Percentiles rank a stretch among this genome's conserved stretches.
Conservation (phyloP, 441 rosid genomes). For the Populus trichocarpa region DNA sequence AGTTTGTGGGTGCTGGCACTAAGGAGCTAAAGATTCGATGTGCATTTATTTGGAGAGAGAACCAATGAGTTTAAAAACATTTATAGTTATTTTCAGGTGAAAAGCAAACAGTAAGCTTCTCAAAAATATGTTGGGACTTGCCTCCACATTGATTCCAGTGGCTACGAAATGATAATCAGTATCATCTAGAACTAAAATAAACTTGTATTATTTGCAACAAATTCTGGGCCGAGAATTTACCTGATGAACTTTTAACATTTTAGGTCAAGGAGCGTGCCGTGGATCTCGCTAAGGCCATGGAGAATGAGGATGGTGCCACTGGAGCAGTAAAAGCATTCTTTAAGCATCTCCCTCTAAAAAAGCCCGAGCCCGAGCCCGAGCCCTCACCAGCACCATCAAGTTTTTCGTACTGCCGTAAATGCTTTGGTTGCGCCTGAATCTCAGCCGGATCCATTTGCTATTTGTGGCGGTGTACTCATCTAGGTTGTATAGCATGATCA, state of each 20-base stretch:
- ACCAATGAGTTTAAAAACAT: not conserved
- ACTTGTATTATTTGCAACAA: not conserved
- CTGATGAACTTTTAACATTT: slow-evolving; percentile 9
- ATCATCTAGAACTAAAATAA: not conserved
- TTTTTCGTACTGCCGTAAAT: slow-evolving; percentile 46
- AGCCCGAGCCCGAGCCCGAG: slow-evolving; percentile 30
- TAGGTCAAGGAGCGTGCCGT: slow-evolving; percentile 86
- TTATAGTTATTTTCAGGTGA: not conserved
- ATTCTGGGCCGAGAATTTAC: not conserved
- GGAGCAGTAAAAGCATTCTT: slow-evolving; percentile 97
- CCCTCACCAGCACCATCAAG: slow-evolving; percentile 39
- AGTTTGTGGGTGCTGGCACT: not conserved
- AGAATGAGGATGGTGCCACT: slow-evolving; percentile 88
- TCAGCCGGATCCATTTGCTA: not conserved
- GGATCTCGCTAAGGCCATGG: slow-evolving; percentile 85
- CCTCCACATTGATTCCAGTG: not conserved
- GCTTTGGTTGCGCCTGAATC: slow-evolving; percentile 77
- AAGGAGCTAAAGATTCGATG: not conserved
- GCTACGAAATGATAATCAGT: not conserved
- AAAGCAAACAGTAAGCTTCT: not conserved
- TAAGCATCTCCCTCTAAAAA: slow-evolving; percentile 63
- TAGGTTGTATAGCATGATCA: not conserved
- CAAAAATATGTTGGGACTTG: not conserved
- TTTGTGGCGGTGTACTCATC: not conserved
- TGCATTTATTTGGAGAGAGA: not conserved